These are phyloP conservation scores for Suillus bovinus DNA, from an alignment of 768 basidiomycete species.

Conservation along the genomic window DNA sequence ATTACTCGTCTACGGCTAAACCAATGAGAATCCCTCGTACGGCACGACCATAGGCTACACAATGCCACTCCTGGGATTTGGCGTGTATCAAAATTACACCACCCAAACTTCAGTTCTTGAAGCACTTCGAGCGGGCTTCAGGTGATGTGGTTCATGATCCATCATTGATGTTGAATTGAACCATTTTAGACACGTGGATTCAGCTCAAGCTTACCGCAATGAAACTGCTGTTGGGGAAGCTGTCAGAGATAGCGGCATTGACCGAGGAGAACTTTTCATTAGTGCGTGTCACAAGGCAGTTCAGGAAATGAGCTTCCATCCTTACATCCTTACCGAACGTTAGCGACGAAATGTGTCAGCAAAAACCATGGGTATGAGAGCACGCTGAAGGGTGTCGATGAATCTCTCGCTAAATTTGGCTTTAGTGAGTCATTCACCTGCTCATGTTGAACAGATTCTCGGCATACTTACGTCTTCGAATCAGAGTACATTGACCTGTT, in stretches of 20 bases:
- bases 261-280: conserved; percentile 65
- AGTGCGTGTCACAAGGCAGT: conserved; percentile 45
- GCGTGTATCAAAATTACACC: conserved; percentile 67
- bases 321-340: background rate
- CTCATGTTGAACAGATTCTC: background rate
- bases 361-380: conserved; percentile 63
- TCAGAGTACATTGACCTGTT: conserved; percentile 71
- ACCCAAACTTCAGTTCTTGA: conserved; percentile 55
- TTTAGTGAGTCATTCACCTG: conserved; percentile 49
- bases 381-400: conserved; percentile 57
- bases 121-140: conserved; percentile 68
- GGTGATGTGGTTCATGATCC: conserved; percentile 33
- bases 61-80: conserved; percentile 71
- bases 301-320: conserved; percentile 4
- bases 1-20: conserved; percentile 10
- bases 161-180: background rate
- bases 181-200: conserved; percentile 64
- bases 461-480: background rate
- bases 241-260: conserved; percentile 53
- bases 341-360: conserved; percentile 67
- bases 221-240: conserved; percentile 64
- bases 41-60: conserved; percentile 40
- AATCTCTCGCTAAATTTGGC: conserved; percentile 57
- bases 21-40: background rate
- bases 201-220: conserved; percentile 69